A percentile compares a stretch with the other conserved stretches of the same genome.
These are phyloP conservation scores for Mentha longifolia DNA, from an alignment of 257 asterid genomes.

Conservation along the genomic window DNA sequence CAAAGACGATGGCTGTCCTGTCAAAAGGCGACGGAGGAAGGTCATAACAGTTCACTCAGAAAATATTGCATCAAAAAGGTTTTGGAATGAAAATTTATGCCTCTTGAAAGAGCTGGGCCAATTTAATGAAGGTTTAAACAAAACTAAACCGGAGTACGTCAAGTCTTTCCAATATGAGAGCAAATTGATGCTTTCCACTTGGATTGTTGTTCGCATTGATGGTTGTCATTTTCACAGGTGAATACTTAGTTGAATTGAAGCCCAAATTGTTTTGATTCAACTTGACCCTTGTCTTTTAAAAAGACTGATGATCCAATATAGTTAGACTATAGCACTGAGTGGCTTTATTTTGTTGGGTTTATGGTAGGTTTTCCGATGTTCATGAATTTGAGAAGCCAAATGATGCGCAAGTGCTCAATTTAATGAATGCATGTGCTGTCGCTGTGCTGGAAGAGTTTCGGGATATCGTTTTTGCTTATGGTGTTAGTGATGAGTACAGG, in stretches of 20 bases:
- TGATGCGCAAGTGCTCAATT: constrained; percentile 75
- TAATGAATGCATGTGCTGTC: constrained; percentile 87
- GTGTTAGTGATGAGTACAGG: constrained; percentile 95
- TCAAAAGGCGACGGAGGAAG: constrained; percentile 63
- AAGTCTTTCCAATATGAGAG: constrained; percentile 66
- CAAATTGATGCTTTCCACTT: constrained; percentile 64
- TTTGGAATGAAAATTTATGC: constrained; percentile 59
- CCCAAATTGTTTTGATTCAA: constrained; percentile 18
- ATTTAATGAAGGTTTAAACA: constrained; percentile 53
- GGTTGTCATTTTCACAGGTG: constrained; percentile 97
- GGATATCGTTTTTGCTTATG: constrained; percentile 83
- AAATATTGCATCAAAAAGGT: constrained; percentile 72
- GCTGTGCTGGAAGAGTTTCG: constrained; percentile 70
- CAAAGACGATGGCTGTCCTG: constrained; percentile 68
- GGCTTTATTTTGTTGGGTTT: constrained; percentile 20
- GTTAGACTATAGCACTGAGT: not conserved
- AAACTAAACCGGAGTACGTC: constrained; percentile 59
- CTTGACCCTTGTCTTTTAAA: constrained; percentile 11
- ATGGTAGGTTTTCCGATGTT: constrained; percentile 67
- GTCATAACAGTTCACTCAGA: constrained; percentile 53
- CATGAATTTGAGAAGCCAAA: constrained; percentile 91
- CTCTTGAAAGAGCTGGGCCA: constrained; percentile 67
- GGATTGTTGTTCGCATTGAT: constrained; percentile 84
- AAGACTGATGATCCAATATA: constrained; percentile 1
- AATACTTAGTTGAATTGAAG: too few species aligned